Conservation (phyloP, 306 rosid genomes). For the Vigna reflexopilosa region DNA sequence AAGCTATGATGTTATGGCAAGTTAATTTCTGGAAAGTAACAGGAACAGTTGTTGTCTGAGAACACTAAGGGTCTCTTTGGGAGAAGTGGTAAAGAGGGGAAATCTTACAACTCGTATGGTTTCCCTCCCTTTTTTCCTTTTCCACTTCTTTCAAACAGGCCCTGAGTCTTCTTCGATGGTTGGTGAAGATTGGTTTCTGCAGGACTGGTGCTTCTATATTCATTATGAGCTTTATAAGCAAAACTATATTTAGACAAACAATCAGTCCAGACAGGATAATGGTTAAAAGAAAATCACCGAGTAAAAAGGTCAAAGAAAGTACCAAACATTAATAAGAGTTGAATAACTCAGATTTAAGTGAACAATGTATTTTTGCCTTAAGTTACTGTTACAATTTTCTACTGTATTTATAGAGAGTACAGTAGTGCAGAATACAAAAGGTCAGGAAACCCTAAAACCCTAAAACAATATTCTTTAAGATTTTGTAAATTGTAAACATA, state of each 20-base stretch:
- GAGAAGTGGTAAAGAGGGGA: conserved; percentile 48
- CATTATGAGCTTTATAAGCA: neutral
- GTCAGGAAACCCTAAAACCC: too few species aligned
- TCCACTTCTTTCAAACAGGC: conserved; percentile 53
- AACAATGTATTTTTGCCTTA: too few species aligned
- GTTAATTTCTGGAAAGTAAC: conserved; percentile 31
- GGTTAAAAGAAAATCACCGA: conserved; percentile 3
- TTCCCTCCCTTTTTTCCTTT: conserved; percentile 37
- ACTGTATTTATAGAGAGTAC: too few species aligned
- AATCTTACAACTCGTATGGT: conserved; percentile 22
- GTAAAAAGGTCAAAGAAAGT: conserved; percentile 14
- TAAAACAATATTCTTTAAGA: neutral
- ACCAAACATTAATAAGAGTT: neutral
- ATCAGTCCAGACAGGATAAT: conserved; percentile 30
- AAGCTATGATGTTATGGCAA: conserved; percentile 25
- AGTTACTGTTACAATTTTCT: too few species aligned
- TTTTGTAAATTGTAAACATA: conserved; percentile 1
- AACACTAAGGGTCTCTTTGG: conserved; percentile 51
- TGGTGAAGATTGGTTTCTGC: conserved; percentile 31
- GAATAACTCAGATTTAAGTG: too few species aligned
- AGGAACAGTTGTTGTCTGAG: conserved; percentile 35
- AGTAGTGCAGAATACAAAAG: too few species aligned
- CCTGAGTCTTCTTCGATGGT: conserved; percentile 40
- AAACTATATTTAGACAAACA: conserved; percentile 17
- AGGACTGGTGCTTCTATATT: conserved; percentile 26